Evolutionary conservation across 768 basidiomycete genomes (phyloP), one percentile per base, ranked within the genome.

Genomic region (Tulasnella sp.): DNA sequence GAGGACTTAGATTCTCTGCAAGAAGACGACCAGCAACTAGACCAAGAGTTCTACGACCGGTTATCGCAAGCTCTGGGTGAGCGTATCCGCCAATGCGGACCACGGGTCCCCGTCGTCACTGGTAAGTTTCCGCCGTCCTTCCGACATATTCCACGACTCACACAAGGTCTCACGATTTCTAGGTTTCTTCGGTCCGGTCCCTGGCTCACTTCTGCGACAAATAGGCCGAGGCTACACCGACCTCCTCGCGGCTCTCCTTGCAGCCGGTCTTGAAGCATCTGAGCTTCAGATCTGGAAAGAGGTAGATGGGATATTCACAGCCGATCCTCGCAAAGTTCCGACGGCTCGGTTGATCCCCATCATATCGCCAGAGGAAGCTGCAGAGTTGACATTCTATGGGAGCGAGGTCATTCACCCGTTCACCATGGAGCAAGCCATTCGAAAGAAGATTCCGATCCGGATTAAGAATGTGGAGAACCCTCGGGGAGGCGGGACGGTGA

Each of bases 251-350:
- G 94, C 97, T 0, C 83, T 98, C 7, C 90, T 96, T 32, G 91
- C 97, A 0, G 97, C 93, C 9, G 97, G 96, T 2, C 84, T 98
- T 9, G 81, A 85, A 7, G 95, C 96, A 0, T 84, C 90, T 2
- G 97, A 99, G 80, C 85, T 98, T 37, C 97, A 99, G 81, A 95
- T 99, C 66, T 99, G 97, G 97, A 99, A 99, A 80, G 97, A 99
- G 78, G 94, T 98, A 39, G 97, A 98, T 77, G 97, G 97, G 1
- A 97, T 98, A 77, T 98, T 99, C 82, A 97, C 96, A 7, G 97
- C 97, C 19, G 97, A 98, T 79, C 97, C 97, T 1, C 86, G 95
- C 72, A 98, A 98, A 81, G 95, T 99, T 5, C 89, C 90, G 52
- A 94, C 95, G 0, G 97, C 97, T 34, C 89, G 97, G 42, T 83